Percentiles rank a stretch among this genome's conserved stretches.
phyloP scores from a whole-genome alignment of 2,329 filamentous ascomycete species.

The Fusarium sp. region DNA sequence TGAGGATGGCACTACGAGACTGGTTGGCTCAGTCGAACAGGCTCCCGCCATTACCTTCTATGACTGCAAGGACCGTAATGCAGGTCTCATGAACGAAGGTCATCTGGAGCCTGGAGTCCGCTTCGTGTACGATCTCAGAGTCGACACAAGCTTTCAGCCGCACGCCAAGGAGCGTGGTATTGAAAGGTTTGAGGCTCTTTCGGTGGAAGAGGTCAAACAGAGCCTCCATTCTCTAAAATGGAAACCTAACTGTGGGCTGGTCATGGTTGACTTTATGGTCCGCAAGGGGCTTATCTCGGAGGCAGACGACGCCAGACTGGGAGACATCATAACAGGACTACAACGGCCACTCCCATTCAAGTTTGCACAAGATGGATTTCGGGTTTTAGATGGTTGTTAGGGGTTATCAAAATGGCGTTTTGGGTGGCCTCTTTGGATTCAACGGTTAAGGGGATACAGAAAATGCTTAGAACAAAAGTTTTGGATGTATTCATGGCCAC shows the following conservation, averaged over 20 bases:
- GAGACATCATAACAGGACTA: conserved; percentile 37
- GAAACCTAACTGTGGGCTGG: conserved; percentile 56
- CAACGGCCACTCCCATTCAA: conserved; percentile 45
- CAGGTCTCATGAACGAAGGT: conserved; percentile 45
- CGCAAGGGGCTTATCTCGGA: conserved; percentile 45
- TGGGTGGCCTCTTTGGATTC: background rate
- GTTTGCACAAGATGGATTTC: conserved; percentile 29
- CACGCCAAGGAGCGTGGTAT: conserved; percentile 45
- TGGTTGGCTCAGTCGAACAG: conserved; percentile 40
- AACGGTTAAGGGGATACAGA: background rate
- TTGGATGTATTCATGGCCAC: conserved; percentile 3
- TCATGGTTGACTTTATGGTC: conserved; percentile 54
- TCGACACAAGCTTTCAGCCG: conserved; percentile 40
- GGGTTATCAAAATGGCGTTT: background rate
- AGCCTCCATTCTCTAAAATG: conserved; percentile 44
- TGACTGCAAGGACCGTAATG: conserved; percentile 48
- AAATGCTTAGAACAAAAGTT: background rate
- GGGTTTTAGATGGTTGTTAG: conserved; percentile 22
- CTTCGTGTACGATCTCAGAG: conserved; percentile 51
- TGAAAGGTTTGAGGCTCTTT: conserved; percentile 44
- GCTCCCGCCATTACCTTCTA: conserved; percentile 49
- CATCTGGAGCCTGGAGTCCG: conserved; percentile 54
- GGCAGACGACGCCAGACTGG: conserved; percentile 39
- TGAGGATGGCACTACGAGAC: background rate
- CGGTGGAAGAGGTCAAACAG: conserved; percentile 47